Evolutionary conservation across 1,284 basidiomycete species (phyloP), one percentile per base, ranked within the genome.

Genomic region (Melampsora abietis-canadensis): DNA sequence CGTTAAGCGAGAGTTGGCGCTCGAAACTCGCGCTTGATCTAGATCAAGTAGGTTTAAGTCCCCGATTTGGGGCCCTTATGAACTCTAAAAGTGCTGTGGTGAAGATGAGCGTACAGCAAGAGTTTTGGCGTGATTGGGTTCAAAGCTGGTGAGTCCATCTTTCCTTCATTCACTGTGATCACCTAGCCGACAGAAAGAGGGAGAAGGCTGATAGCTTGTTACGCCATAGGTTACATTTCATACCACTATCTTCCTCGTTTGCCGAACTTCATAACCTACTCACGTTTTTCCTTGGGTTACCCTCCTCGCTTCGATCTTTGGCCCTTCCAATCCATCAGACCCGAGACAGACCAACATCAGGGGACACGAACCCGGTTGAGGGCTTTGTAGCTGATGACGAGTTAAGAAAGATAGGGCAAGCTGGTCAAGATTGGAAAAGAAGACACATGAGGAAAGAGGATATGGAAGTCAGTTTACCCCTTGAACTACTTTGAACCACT

Each of bases 21-120:
- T 91, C 94, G 84, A 95, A 95, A 83, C 94, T 94, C 80, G 85
- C 95, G 30, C 83, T 94, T 77, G 94, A 96, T 82, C 82, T 96
- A 69, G 94, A 96, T 80, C 94, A 94, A 46, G 92, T 92, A 89
- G 90, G 91, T n/a, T 96, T 96, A 81, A 92, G 90, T 51, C 94
- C 90, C 5, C 85, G 91, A 62, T 91, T 95, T 81, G 88, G 94
- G 84, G 88, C 91, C 0, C 89, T 92, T 79, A 84, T 95, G 82
- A 91, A 91, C 63, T 90, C 82, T 80, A 91, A 94, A 81, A 93
- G 91, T 78, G 93, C 89, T 0, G 90, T 92, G 8, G 82, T 97
- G 77, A 96, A 97, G 83, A 86, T 90, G 24, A 93, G 90, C 0
- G 89, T 96, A 0, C 94, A 96, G 81, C 86, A 88, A 44, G 94